Conservation (phyloP, 208 protist species). For the Trypanosoma brucei region DNA sequence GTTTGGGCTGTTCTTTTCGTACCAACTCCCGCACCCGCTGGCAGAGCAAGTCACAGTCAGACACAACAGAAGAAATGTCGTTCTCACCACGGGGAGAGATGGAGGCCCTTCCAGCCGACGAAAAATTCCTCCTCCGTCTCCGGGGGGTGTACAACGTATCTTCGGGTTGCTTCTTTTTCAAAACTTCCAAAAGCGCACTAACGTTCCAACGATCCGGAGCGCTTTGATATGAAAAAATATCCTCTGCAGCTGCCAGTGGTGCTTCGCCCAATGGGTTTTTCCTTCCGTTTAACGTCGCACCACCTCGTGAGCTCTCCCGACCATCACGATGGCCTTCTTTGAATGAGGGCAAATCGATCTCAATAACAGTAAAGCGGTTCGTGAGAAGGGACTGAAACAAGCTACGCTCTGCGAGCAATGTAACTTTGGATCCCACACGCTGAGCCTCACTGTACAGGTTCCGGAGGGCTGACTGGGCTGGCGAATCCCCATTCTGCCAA, state of each 20-base stretch:
- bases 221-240: no score
- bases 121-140: background rate
- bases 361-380: conserved; percentile 14
- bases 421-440: conserved; percentile 4
- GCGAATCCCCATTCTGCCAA: background rate
- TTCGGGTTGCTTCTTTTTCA: background rate
- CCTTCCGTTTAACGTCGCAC: background rate
- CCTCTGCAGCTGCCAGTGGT: no score
- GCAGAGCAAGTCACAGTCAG: conserved; percentile 49
- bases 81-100: background rate
- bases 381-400: conserved; percentile 24
- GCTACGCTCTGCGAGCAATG: conserved; percentile 17
- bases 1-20: conserved; percentile 40
- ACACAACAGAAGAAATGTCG: conserved; percentile 6
- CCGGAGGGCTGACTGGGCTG: background rate
- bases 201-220: background rate
- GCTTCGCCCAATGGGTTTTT: no score
- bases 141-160: background rate
- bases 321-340: background rate
- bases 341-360: background rate
- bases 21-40: conserved; percentile 69
- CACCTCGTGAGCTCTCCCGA: background rate
- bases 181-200: conserved; percentile 1
- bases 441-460: conserved; percentile 7
- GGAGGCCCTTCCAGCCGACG: background rate